These are phyloP conservation scores for Amphicarpaea edgeworthii DNA, from an alignment of 306 rosid genomes.

Conservation along the genomic window DNA sequence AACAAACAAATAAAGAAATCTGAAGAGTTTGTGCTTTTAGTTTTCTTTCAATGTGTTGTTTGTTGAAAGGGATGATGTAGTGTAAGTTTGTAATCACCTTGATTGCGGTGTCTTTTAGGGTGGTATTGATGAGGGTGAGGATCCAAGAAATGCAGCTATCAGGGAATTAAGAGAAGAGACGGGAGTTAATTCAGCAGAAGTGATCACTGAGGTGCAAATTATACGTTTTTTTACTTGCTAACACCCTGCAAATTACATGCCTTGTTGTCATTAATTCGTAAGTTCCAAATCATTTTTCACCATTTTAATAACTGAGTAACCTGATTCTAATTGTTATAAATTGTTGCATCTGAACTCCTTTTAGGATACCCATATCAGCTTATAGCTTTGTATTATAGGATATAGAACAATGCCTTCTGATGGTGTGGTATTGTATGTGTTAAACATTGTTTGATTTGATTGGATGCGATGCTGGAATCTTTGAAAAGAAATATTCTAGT, in stretches of 20 bases:
- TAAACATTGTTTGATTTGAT: slow-evolving; percentile 1
- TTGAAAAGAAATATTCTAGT: not conserved
- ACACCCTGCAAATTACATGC: not conserved
- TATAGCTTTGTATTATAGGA: not conserved
- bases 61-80: slow-evolving; percentile 24
- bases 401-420: slow-evolving; percentile 8
- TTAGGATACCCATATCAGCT: slow-evolving; percentile 10
- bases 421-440: not conserved
- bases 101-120: slow-evolving; percentile 57
- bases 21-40: not conserved
- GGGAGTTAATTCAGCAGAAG: slow-evolving; percentile 84
- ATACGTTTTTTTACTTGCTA: slow-evolving; percentile 23
- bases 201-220: slow-evolving; percentile 72
- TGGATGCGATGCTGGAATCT: slow-evolving; percentile 4
- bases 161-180: slow-evolving; percentile 93
- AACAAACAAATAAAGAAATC: not conserved
- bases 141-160: slow-evolving; percentile 78
- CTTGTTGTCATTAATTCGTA: not conserved
- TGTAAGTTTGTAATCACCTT: slow-evolving; percentile 24
- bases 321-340: not conserved
- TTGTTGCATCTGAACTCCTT: slow-evolving; percentile 3
- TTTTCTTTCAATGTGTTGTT: not conserved
- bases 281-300: slow-evolving; percentile 15
- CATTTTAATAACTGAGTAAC: not conserved
- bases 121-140: slow-evolving; percentile 90